phyloP scores from a whole-genome alignment of 2,329 filamentous ascomycete genomes.

The Fusarium keratoplasticum region DNA sequence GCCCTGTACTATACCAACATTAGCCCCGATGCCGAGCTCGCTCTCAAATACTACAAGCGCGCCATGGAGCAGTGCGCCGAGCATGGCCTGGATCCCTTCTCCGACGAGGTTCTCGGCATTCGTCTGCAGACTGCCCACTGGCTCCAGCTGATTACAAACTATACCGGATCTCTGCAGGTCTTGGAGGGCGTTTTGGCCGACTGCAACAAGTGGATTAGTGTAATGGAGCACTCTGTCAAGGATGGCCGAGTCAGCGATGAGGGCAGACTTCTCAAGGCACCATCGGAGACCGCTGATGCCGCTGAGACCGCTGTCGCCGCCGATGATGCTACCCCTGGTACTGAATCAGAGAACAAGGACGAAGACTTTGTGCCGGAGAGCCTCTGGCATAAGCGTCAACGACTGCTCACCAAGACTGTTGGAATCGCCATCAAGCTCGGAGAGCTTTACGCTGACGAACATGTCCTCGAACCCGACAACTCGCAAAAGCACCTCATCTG shows the following conservation, averaged over 20 bases:
- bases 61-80: constrained; percentile 80
- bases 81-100: constrained; percentile 85
- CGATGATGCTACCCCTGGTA: constrained; percentile 13
- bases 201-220: constrained; percentile 70
- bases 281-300: constrained; percentile 17
- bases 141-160: constrained; percentile 81
- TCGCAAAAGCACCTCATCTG: constrained; percentile 81
- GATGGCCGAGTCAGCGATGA: constrained; percentile 59
- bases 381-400: constrained; percentile 69
- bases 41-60: constrained; percentile 85
- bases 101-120: constrained; percentile 90
- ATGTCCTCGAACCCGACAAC: constrained; percentile 78
- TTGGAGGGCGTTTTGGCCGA: constrained; percentile 81
- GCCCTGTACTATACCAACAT: constrained; percentile 90
- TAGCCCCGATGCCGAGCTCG: constrained; percentile 77
- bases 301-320: background rate
- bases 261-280: constrained; percentile 48
- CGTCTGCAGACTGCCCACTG: constrained; percentile 84
- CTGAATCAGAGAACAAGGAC: constrained; percentile 41
- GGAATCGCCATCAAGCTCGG: constrained; percentile 86
- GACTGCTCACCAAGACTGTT: constrained; percentile 78
- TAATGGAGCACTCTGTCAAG: constrained; percentile 62
- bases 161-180: constrained; percentile 77
- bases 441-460: constrained; percentile 81
- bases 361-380: constrained; percentile 55